Conservation (phyloP, 768 basidiomycete species). For the Trametes sanguinea region DNA sequence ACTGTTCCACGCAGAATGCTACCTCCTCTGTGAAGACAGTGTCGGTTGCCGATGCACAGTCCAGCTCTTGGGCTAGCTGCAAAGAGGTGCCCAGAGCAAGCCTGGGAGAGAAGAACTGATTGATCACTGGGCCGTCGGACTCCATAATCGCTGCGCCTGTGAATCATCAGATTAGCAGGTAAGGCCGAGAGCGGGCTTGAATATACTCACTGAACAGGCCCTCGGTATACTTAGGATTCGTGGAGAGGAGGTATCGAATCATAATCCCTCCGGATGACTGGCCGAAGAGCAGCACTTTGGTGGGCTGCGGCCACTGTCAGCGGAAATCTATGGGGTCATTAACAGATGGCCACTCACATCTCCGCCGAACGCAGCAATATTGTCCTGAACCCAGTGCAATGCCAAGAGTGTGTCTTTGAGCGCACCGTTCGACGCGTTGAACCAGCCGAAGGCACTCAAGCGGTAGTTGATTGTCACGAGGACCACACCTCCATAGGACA, state of each 20-base stretch:
- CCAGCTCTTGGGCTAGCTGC: constrained; percentile 4
- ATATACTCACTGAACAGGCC: constrained; percentile 13
- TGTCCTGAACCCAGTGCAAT: constrained; percentile 17
- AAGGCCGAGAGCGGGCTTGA: too few species aligned
- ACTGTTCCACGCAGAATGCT: constrained; percentile 6
- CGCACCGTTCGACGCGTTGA: constrained; percentile 18
- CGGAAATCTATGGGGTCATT: not conserved
- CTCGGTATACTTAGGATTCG: constrained; percentile 12
- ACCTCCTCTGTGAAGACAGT: constrained; percentile 7
- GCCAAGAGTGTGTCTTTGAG: constrained; percentile 13
- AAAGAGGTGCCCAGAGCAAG: constrained; percentile 5
- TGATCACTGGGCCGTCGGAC: constrained; percentile 6
- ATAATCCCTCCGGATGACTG: constrained; percentile 14
- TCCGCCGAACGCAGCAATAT: constrained; percentile 17
- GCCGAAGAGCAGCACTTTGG: constrained; percentile 11
- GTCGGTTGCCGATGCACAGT: constrained; percentile 3
- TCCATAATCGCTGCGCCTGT: constrained; percentile 17
- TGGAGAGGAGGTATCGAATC: constrained; percentile 13
- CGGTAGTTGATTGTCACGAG: constrained; percentile 17
- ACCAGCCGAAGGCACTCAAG: constrained; percentile 14
- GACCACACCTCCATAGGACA: constrained; percentile 16
- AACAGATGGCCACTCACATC: constrained; percentile 3
- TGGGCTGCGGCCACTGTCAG: not conserved
- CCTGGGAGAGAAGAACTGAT: constrained; percentile 1
- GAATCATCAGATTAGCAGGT: too few species aligned